Evolutionary conservation across 2,329 filamentous ascomycete genomes (phyloP), one percentile per base, ranked within the genome.

Genomic region (Apiospora koreana): DNA sequence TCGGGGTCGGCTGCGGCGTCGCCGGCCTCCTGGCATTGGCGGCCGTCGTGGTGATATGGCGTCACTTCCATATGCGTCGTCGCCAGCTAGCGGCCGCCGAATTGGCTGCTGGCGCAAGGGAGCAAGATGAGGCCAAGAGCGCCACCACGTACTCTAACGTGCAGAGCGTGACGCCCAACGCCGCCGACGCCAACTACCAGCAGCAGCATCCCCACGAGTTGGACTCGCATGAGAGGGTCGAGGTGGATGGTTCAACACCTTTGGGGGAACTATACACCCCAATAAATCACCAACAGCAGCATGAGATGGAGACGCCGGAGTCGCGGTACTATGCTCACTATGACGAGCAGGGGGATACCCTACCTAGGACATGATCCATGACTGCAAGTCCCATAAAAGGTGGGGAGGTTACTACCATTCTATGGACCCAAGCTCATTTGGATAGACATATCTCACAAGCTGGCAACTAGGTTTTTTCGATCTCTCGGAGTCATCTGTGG

Each of bases 281-380:
- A 9, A 23, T 23, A n/a, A 18, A 31, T 16, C 18, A 38, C 4
- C 25, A 42, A 12, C 65, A 64, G 14, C 25, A 64, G 14, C 25
- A 45, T 5, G 68, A 69, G 62, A 42, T 69, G 45, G 48, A 62
- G n/a, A 69, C 68, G 25, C 62, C 62, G 6, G 68, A 69, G 64
- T 66, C 62, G 35, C 42, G 31, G 18, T 58, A 67, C 62, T 66
- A 69, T 21, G 18, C 25, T 4, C 65, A 35, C 41, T 42, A 58
- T 28, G 66, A 68, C 66, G 43, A 38, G 21, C 16, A 68, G 9
- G 50, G 67, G 18, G 43, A 58, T 3, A 62, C 54, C 18, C 31
- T 62, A 12, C 31, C 54, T 23, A 62, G 54, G 18, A 38, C 54
- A n/a, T 62, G 18, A 58, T 35, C 35, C 4, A 35, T 35, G n/a